These are phyloP conservation scores for Penicillium paxilli DNA, from an alignment of 495 filamentous ascomycete species.

Conservation along the genomic window DNA sequence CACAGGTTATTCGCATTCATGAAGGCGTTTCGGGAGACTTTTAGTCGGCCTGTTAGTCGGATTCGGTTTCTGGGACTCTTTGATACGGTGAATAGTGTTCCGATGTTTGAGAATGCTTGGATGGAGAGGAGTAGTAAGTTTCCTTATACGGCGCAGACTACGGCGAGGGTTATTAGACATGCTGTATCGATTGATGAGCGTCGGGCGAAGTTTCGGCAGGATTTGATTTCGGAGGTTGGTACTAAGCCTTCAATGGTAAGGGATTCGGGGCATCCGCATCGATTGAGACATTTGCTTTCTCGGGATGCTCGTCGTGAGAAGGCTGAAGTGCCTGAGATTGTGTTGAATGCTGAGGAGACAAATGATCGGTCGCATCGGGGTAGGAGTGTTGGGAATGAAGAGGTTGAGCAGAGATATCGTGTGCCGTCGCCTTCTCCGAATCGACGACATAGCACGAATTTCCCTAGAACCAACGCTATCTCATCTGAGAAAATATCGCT, in stretches of 20 bases:
- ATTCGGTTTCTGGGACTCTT: conserved; percentile 53
- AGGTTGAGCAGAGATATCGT: conserved; percentile 14
- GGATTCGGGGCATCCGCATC: not conserved
- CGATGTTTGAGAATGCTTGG: conserved; percentile 78
- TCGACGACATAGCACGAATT: conserved; percentile 5
- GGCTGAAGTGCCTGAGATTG: conserved; percentile 13
- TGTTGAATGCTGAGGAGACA: not conserved
- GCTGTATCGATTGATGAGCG: conserved; percentile 78
- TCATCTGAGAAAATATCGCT: conserved; percentile 7
- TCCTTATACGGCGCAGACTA: conserved; percentile 74
- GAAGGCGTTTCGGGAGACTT: conserved; percentile 81
- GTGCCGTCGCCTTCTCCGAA: conserved; percentile 7
- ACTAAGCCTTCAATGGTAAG: conserved; percentile 9
- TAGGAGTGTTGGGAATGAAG: not conserved
- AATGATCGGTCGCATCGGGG: not conserved
- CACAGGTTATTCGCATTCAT: conserved; percentile 71
- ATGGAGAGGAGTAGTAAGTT: conserved; percentile 81
- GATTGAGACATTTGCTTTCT: conserved; percentile 7
- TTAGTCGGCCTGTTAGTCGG: conserved; percentile 69
- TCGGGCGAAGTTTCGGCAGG: conserved; percentile 65
- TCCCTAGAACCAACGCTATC: not conserved
- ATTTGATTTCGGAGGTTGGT: conserved; percentile 66
- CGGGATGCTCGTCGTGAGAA: conserved; percentile 4
- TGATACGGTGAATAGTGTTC: conserved; percentile 71
- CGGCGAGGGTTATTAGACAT: conserved; percentile 66